Evolutionary conservation across 176 grass and related monocot species (phyloP), one percentile per base, ranked within the genome.

Genomic region (Juncus inflexus): DNA sequence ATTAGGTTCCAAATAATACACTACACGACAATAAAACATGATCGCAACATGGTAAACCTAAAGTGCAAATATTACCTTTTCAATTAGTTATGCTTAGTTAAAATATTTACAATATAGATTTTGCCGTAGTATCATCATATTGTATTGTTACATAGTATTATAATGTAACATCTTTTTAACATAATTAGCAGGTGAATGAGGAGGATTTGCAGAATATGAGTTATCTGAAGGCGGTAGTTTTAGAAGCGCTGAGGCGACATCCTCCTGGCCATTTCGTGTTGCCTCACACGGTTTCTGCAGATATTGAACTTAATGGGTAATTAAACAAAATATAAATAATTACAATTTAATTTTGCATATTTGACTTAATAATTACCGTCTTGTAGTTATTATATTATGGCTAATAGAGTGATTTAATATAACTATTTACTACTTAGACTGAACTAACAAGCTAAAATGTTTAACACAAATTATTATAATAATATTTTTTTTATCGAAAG

Each of bases 231-330:
- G 77, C 77, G 9, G 67, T 73, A n/a, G 68, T 79, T 10, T 28
- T 79, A 63, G 77, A 79, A 73, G 69, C 52, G 19, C 70, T 81
- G 63, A 57, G 78, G 43, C 70, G 63, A 42, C 78, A 81, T 57
- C 70, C 78, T 37, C 78, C 78, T 7, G 70, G 37, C 12, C 78
- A 74, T 52, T 67, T 74, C 5, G 40, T 81, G 45, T 66, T 74
- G 78, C 78, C 70, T 47, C 70, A 74, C 55, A 55, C 70, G 13
- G 69, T 74, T 64, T 59, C 52, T 2, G 54, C 60, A 12, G 78
- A 74, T 9, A 40, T 6, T 8, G 62, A 52, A 9, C 15, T 81
- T n/a, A 53, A 62, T 3, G 78, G 70, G 67, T 70, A 70, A 6
- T 39, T 11, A 36, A 39, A n/a, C 35, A 28, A 28, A 28, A 28